Evolutionary conservation across 768 basidiomycete species (phyloP).

Genomic region (Lentinula raphanica): DNA sequence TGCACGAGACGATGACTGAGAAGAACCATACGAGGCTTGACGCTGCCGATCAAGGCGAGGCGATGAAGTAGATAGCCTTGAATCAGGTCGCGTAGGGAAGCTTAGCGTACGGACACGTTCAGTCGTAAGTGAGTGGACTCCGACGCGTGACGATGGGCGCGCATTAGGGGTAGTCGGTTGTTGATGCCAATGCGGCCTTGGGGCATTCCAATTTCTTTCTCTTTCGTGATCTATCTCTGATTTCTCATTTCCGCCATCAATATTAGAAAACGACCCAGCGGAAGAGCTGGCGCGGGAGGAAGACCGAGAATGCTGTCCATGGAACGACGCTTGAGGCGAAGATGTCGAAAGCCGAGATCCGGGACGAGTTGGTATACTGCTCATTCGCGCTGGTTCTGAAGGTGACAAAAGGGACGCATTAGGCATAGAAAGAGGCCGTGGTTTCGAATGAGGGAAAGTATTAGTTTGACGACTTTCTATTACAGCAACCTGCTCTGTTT

Average conservation of each 20-base stretch:
- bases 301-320: conserved; percentile 28
- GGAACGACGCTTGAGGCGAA: conserved; percentile 16
- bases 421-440: conserved; percentile 11
- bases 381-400: conserved; percentile 26
- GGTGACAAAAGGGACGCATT: conserved; percentile 36
- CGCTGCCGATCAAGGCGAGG: conserved; percentile 12
- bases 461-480: conserved; percentile 56
- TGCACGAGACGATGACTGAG: conserved; percentile 1
- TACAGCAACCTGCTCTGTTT: conserved; percentile 39
- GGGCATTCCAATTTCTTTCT: conserved; percentile 69
- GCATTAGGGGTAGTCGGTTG: conserved; percentile 8
- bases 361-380: conserved; percentile 34
- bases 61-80: conserved; percentile 25
- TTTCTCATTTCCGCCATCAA: conserved; percentile 24
- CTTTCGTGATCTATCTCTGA: conserved; percentile 42
- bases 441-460: conserved; percentile 22
- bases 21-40: conserved; percentile 27
- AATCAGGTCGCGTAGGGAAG: conserved; percentile 36
- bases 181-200: conserved; percentile 50
- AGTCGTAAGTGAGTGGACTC: conserved; percentile 32
- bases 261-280: conserved; percentile 27
- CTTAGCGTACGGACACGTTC: conserved; percentile 30
- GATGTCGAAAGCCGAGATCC: conserved; percentile 30
- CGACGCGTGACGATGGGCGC: conserved; percentile 31
- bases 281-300: conserved; percentile 41